Evolutionary conservation across 805 yeast species (phyloP), one percentile per base, ranked within the genome.

Genomic region (Hanseniaspora meyeri): DNA sequence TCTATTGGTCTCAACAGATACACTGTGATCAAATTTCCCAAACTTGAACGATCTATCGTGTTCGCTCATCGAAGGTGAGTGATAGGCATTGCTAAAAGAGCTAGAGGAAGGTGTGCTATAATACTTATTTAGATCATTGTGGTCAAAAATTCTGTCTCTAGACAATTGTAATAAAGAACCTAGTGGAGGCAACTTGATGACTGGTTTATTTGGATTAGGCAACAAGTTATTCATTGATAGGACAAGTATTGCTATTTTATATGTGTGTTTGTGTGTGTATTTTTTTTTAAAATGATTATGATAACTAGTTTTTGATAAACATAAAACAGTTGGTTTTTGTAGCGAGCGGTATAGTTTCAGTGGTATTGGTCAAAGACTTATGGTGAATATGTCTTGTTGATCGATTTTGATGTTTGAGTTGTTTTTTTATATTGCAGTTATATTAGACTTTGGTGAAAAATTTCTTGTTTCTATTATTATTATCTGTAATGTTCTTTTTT

Each of bases 1-100:
- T 20, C 37, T 46, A 20, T 16, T 45, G 32, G 17, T 5, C 10
- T 46, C 49, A 32, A 8, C 19, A 12, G n/a, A 6, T n/a, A 6
- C 7, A 32, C 7, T 17, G 17, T 31, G n/a, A 8, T 20, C 20
- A 17, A 46, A 53, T 29, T 47, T 53, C 2, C 57, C 57, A 17
- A 42, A 29, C 20, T 29, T 45, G 16, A 45, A 24, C 1, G 45
- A 42, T 14, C 12, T 42, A 24, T 42, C 45, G 16, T 42, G 49
- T 36, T 53, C 57, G 14, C 51, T 53, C 32, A 53, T 31, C 11
- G 57, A 29, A 16, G 57, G 57, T 9, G 57, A 53, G 19, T 42
- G 17, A 24, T 42, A 42, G n/a, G 31, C 31, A 24, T 10, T 31
- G 24, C 12, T 24, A 20, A 24, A 24, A 42, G 45, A 42, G 45